Evolutionary conservation across 2,329 filamentous ascomycete genomes (phyloP).

Genomic region (Aureobasidium mangrovei): DNA sequence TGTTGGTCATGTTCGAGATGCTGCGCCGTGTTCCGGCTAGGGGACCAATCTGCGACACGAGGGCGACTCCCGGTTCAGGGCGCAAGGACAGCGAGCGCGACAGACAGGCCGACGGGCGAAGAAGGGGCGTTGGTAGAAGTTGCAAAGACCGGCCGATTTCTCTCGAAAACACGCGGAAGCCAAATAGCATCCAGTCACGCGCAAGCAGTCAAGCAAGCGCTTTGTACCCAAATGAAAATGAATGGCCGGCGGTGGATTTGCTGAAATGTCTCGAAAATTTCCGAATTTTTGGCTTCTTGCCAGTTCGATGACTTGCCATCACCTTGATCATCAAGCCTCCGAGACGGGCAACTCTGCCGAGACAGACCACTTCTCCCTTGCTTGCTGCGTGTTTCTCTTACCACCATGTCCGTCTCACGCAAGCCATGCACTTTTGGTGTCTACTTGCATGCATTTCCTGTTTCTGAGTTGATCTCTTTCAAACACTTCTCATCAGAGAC

Average conservation of each 20-base stretch:
- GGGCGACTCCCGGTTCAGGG: background rate
- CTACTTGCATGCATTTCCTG: no score
- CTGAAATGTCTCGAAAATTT: slow-evolving; percentile 1
- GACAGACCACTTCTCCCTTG: no score
- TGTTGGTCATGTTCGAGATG: background rate
- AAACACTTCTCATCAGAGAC: no score
- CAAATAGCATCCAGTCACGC: slow-evolving; percentile 18
- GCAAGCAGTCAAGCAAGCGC: slow-evolving; percentile 15
- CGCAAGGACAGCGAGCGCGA: background rate
- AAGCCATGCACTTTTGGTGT: no score
- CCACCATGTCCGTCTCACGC: no score
- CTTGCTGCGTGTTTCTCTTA: no score
- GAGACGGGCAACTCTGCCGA: slow-evolving; percentile 9
- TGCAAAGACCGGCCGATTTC: slow-evolving; percentile 11
- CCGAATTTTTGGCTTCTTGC: slow-evolving; percentile 6
- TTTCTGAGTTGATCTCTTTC: no score
- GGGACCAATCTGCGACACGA: background rate
- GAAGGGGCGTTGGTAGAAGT: background rate
- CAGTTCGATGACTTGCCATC: slow-evolving; percentile 13
- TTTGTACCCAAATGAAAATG: background rate
- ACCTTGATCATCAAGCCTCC: slow-evolving; percentile 10
- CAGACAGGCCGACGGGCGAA: background rate
- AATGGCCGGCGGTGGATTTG: background rate
- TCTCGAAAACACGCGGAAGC: slow-evolving; percentile 14
- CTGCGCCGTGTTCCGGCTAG: background rate